These are phyloP conservation scores for Hyaloperonospora brassicae DNA, from an alignment of 352 stramenopile genomes.

Conservation along the genomic window DNA sequence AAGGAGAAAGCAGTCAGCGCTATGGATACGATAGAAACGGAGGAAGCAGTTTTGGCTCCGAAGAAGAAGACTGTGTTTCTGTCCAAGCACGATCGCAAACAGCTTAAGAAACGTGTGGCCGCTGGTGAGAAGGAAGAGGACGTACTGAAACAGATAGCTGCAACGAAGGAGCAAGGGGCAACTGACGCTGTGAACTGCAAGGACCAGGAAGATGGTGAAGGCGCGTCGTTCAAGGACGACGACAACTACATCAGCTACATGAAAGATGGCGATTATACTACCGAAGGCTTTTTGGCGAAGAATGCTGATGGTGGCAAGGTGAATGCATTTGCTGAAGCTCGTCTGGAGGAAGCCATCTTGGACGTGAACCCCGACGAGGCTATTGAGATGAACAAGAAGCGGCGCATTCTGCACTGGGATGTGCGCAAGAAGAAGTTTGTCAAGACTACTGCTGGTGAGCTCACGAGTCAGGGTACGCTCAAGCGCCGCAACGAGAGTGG, in stretches of 20 bases:
- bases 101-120: conserved; percentile 87
- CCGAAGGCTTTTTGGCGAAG: conserved; percentile 66
- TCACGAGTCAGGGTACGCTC: conserved; percentile 69
- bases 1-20: conserved; percentile 10
- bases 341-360: conserved; percentile 94
- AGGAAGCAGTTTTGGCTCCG: conserved; percentile 2
- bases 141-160: conserved; percentile 54
- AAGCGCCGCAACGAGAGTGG: conserved; percentile 84
- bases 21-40: conserved; percentile 4
- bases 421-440: conserved; percentile 96
- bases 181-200: conserved; percentile 7
- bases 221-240: conserved; percentile 57
- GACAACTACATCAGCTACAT: conserved; percentile 85
- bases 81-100: conserved; percentile 92
- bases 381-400: conserved; percentile 95
- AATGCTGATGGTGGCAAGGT: conserved; percentile 66
- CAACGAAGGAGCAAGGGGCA: conserved; percentile 36
- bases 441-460: conserved; percentile 87
- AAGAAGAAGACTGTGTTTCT: conserved; percentile 81
- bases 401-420: conserved; percentile 98
- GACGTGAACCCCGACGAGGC: conserved; percentile 98
- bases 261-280: conserved; percentile 70
- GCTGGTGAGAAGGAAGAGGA: conserved; percentile 65
- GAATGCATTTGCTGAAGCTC: conserved; percentile 70
- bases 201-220: conserved; percentile 24